A percentile compares a stretch with the other conserved stretches of the same genome.
These are phyloP conservation scores for Vanrija humicola DNA, from an alignment of 1,284 basidiomycete genomes.

Conservation along the genomic window DNA sequence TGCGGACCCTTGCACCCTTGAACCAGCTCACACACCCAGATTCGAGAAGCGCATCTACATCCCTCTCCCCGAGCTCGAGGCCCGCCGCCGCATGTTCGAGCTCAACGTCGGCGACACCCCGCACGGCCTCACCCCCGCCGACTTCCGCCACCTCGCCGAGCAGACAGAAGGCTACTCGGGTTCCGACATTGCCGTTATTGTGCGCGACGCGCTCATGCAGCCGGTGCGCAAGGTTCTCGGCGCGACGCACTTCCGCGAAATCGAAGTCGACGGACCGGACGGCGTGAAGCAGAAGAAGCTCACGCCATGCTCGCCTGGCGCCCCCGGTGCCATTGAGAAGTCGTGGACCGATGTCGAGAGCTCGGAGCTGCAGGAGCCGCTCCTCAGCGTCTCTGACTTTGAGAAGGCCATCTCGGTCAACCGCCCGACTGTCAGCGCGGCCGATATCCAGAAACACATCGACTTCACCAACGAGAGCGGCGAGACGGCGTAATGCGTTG, in stretches of 20 bases:
- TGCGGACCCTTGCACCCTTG: too few relatives aligned
- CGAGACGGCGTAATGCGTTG: not conserved
- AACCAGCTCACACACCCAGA: slow-evolving; percentile 46
- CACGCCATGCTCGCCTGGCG: slow-evolving; percentile 94
- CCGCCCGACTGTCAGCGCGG: slow-evolving; percentile 81
- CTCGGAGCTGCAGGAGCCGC: slow-evolving; percentile 85
- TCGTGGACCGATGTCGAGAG: slow-evolving; percentile 88
- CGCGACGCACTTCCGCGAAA: slow-evolving; percentile 87
- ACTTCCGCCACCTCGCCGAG: slow-evolving; percentile 77
- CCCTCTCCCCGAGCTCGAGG: slow-evolving; percentile 88
- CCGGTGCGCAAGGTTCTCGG: slow-evolving; percentile 93
- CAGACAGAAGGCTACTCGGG: slow-evolving; percentile 93
- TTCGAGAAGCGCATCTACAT: slow-evolving; percentile 99
- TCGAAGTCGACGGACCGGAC: slow-evolving; percentile 45
- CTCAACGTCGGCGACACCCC: slow-evolving; percentile 93
- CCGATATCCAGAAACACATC: slow-evolving; percentile 86
- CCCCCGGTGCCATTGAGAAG: slow-evolving; percentile 79
- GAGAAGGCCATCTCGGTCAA: slow-evolving; percentile 75
- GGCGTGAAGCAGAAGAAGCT: slow-evolving; percentile 57
- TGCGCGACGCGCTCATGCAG: slow-evolving; percentile 97
- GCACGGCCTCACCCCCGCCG: slow-evolving; percentile 71
- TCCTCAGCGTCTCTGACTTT: slow-evolving; percentile 76
- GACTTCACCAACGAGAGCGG: slow-evolving; percentile 82
- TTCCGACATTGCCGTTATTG: slow-evolving; percentile 91
- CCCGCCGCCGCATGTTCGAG: slow-evolving; percentile 93